Percentiles rank a stretch among this genome's conserved stretches.
These are phyloP conservation scores for Saccharomyces hybrid DNA, from an alignment of 1,139 yeast genomes.

Conservation along the genomic window DNA sequence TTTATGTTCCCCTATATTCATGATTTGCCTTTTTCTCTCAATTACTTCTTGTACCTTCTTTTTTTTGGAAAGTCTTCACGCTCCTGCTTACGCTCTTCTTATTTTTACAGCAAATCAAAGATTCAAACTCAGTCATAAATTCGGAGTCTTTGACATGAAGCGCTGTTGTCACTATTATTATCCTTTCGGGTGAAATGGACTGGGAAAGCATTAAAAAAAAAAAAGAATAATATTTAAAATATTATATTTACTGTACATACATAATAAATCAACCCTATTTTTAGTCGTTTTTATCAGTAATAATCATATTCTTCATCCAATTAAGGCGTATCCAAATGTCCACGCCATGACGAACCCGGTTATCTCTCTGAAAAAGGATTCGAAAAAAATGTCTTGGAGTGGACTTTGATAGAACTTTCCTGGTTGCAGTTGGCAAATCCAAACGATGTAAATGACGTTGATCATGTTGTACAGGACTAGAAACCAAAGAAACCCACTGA, in stretches of 20 bases:
- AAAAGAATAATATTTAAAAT: background rate
- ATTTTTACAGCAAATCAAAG: background rate
- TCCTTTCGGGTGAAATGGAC: background rate
- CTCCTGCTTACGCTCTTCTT: conserved; percentile 5
- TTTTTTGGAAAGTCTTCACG: conserved; percentile 7
- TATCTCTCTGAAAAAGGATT: conserved; percentile 49
- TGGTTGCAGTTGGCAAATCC: conserved; percentile 33
- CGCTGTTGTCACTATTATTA: background rate
- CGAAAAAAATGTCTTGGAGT: conserved; percentile 46
- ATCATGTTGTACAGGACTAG: conserved; percentile 43
- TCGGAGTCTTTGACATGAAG: background rate
- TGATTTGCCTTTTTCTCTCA: conserved; percentile 1
- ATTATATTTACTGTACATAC: conserved; percentile 3
- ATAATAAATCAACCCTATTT: conserved; percentile 3
- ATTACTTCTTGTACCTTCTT: conserved; percentile 3
- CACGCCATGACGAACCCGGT: conserved; percentile 77
- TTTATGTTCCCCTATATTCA: conserved; percentile 5
- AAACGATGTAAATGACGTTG: conserved; percentile 27
- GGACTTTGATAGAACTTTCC: conserved; percentile 46
- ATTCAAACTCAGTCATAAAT: background rate
- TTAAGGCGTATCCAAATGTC: conserved; percentile 71
- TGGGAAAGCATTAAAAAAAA: background rate
- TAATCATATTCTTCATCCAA: conserved; percentile 30
- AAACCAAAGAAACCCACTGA: conserved; percentile 56
- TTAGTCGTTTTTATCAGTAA: background rate